phyloP scores from a whole-genome alignment of 2,329 filamentous ascomycete species.

The Mycocentrospora acerina region DNA sequence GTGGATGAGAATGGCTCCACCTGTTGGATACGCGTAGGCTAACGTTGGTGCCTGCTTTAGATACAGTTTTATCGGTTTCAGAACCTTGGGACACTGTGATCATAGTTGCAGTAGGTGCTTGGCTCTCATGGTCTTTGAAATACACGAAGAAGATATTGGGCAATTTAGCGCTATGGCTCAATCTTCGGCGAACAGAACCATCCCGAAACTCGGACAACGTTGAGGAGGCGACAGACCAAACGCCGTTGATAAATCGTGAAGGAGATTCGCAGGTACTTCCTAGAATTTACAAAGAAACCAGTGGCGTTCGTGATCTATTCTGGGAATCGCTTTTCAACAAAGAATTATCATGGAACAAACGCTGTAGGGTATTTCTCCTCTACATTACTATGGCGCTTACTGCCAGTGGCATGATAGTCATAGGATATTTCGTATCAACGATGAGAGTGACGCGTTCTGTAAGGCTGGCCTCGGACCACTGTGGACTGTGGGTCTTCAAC shows the following conservation, averaged over 20 bases:
- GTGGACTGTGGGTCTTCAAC: conserved; percentile 3
- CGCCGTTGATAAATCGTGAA: not conserved
- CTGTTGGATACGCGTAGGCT: not conserved
- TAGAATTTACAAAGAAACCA: not conserved
- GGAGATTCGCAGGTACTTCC: not conserved
- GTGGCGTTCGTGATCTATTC: conserved; percentile 1
- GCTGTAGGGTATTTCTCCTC: not conserved
- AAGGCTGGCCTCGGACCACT: not conserved
- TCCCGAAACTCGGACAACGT: not conserved
- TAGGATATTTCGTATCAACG: not conserved
- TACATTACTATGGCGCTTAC: not conserved
- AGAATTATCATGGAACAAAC: not conserved
- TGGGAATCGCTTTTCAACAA: not conserved
- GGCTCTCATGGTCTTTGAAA: conserved; percentile 2
- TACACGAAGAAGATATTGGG: conserved; percentile 1
- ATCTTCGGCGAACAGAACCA: not conserved
- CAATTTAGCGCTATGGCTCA: not conserved
- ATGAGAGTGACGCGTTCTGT: not conserved
- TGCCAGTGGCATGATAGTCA: not conserved
- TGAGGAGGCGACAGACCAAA: not conserved
- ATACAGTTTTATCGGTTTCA: not conserved
- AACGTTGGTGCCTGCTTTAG: no score
- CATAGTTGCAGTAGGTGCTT: not conserved
- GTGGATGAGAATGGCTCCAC: not conserved
- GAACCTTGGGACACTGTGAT: conserved; percentile 1